Evolutionary conservation across 148 eudicot genomes (phyloP), one percentile per base, ranked within the genome.

Genomic region (Diospyros lotus): DNA sequence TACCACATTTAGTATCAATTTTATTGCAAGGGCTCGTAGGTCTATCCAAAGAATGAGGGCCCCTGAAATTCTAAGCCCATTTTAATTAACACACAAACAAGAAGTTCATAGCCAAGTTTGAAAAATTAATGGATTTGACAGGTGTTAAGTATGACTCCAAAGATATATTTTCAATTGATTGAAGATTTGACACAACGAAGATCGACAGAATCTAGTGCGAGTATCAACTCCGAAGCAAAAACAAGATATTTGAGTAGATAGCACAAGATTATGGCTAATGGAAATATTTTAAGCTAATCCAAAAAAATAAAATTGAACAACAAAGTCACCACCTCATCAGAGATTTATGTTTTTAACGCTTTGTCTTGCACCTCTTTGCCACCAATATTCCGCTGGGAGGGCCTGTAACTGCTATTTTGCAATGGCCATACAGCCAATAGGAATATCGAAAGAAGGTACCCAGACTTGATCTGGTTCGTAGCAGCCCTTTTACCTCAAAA

Each of bases 351-450:
- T 61, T 17, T 82, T 78, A 82, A 39, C 82, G 73, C 79, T 81
- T 93, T 17, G 98, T 89, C 55, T 42, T 78, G 73, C 98, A 93
- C 56, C 68, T 82, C 78, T 82, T 89, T 11, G 82, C 84, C 18
- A 88, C 61, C 87, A 86, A 68, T 58, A 84, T 80, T 18, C 98
- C 98, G 55, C 86, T 84, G 2, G 96, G 98, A 75, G 98, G 96
- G n/a, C 91, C 86, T 15, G 88, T 84, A 60, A 91, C 69, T 56
- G 75, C 81, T 6, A 93, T 80, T 54, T 62, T 71, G 76, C 98
- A 93, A 70, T 76, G 89, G 9, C 85, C 87, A 63, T 85, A 77
- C 51, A 91, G 38, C 96, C 90, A 89, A 58, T 93, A 89, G 2
- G 92, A 85, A 66, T 91, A 93, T 63, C 79, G 80, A 4, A 90